Conservation (phyloP, 768 basidiomycete genomes). For the Lyophyllum semitale region DNA sequence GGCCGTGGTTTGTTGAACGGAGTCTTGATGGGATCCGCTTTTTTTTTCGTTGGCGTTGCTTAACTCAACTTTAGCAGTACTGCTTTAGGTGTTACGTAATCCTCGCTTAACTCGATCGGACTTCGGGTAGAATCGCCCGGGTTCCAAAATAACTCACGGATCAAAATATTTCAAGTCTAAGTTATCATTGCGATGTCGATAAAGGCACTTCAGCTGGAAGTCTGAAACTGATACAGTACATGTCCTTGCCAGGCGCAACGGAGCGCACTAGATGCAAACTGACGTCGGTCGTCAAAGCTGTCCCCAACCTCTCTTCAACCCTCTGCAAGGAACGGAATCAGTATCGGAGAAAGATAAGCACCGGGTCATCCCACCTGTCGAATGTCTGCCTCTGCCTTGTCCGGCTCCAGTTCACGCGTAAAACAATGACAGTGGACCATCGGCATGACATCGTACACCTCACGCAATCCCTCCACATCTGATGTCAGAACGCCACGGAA, state of each 20-base stretch:
- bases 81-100: slow-evolving; percentile 19
- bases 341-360: slow-evolving; percentile 12
- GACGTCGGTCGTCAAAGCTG: slow-evolving; percentile 49
- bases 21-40: background rate
- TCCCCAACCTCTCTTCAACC: slow-evolving; percentile 67
- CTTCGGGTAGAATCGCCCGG: slow-evolving; percentile 8
- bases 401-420: slow-evolving; percentile 76
- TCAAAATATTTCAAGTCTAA: slow-evolving; percentile 2
- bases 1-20: slow-evolving; percentile 2
- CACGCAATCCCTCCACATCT: slow-evolving; percentile 38
- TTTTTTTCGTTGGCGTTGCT: slow-evolving; percentile 38
- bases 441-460: slow-evolving; percentile 70
- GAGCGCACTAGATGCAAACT: slow-evolving; percentile 80
- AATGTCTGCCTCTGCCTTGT: slow-evolving; percentile 76
- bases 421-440: slow-evolving; percentile 97
- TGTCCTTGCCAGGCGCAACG: slow-evolving; percentile 95
- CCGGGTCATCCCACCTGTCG: slow-evolving; percentile 56
- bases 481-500: slow-evolving; percentile 71
- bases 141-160: too few relatives aligned
- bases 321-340: slow-evolving; percentile 47
- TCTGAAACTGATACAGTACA: slow-evolving; percentile 94
- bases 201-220: slow-evolving; percentile 40
- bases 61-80: slow-evolving; percentile 21
- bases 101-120: slow-evolving; percentile 10
- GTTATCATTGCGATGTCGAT: background rate